These are phyloP conservation scores for Colletotrichum destructivum DNA, from an alignment of 2,329 filamentous ascomycete genomes.

Conservation along the genomic window DNA sequence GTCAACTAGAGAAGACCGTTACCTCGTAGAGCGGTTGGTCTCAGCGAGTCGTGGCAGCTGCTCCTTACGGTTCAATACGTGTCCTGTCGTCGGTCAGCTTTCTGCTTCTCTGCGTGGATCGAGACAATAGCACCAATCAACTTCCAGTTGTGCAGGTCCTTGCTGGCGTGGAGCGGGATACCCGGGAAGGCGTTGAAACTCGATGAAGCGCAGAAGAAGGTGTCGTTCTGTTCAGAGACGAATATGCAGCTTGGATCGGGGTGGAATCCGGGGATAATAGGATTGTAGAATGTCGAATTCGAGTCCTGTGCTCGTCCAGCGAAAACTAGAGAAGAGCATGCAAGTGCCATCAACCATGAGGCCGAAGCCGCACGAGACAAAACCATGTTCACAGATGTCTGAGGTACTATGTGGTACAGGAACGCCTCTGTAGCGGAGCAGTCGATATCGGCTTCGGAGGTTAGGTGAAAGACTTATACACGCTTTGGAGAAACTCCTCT, in stretches of 20 bases:
- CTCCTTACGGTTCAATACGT: constrained; percentile 57
- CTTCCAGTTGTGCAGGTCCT: constrained; percentile 66
- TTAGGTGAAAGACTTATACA: neutral
- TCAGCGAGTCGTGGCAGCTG: constrained; percentile 56
- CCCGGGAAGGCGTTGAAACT: constrained; percentile 69
- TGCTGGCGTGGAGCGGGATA: constrained; percentile 67
- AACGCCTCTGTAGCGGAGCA: too few species aligned
- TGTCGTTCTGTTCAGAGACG: constrained; percentile 55
- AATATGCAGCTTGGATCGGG: constrained; percentile 63
- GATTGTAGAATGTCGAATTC: constrained; percentile 55
- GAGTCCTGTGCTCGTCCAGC: neutral
- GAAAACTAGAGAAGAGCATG: too few species aligned
- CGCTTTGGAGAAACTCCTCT: neutral
- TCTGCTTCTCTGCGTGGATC: too few species aligned
- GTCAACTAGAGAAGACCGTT: neutral
- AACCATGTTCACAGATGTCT: neutral
- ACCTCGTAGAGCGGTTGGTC: constrained; percentile 30
- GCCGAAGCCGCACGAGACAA: too few species aligned
- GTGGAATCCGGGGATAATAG: constrained; percentile 65
- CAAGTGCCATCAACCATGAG: neutral
- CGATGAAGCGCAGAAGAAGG: constrained; percentile 66
- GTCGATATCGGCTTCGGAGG: neutral
- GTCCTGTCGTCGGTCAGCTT: constrained; percentile 47
- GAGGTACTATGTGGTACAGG: too few species aligned
- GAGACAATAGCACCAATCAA: constrained; percentile 43